Conservation (phyloP, 768 basidiomycete species). For the Scleroderma citrinum region DNA sequence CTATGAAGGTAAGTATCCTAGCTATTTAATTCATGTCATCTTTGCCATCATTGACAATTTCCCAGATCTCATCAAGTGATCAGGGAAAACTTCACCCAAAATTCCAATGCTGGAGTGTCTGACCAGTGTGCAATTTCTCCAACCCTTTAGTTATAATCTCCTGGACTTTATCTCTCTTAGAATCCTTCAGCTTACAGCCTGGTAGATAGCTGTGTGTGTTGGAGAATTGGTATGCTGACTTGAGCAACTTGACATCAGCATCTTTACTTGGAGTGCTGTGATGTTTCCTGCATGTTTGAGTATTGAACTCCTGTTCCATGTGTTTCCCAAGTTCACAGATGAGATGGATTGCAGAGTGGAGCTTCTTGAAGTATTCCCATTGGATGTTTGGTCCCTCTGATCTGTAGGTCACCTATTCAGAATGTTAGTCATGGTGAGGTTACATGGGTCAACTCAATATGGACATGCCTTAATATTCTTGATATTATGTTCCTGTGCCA, state of each 20-base stretch:
- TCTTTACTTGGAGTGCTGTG: conserved; percentile 19
- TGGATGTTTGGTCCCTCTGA: conserved; percentile 27
- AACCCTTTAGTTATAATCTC: neutral
- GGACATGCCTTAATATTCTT: conserved; percentile 29
- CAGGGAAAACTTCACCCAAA: neutral
- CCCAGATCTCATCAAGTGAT: neutral
- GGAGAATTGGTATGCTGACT: neutral
- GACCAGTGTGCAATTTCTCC: neutral
- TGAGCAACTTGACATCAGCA: conserved; percentile 4
- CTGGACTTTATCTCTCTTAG: neutral
- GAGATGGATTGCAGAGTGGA: conserved; percentile 28
- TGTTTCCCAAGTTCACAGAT: conserved; percentile 19
- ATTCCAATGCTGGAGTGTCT: neutral
- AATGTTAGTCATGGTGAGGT: neutral
- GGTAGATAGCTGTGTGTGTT: neutral
- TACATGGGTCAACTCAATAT: neutral
- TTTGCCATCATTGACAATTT: neutral
- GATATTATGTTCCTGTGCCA: conserved; percentile 32
- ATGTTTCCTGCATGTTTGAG: conserved; percentile 19
- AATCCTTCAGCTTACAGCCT: neutral
- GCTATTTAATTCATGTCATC: neutral
- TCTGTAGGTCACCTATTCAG: conserved; percentile 21
- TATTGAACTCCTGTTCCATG: conserved; percentile 27
- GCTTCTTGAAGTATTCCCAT: conserved; percentile 30
- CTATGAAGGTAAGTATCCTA: too few relatives aligned